phyloP scores from a whole-genome alignment of 768 basidiomycete genomes.

The Lactarius trivialis region DNA sequence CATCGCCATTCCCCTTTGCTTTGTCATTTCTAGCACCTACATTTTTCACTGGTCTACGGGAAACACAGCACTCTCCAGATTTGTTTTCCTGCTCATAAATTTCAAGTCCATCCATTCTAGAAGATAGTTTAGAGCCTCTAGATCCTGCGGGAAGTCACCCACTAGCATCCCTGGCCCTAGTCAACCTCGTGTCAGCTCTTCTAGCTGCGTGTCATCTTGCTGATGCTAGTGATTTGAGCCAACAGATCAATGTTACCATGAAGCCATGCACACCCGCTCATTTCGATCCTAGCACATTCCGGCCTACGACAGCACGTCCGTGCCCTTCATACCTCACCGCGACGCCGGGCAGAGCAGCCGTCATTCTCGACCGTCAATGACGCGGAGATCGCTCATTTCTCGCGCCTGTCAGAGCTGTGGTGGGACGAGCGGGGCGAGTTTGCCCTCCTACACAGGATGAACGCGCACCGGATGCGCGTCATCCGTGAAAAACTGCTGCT shows the following conservation, averaged over 20 bases:
- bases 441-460: slow-evolving; percentile 86
- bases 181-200: too few species aligned
- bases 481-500: slow-evolving; percentile 69
- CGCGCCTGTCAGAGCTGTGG: slow-evolving; percentile 84
- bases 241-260: not conserved
- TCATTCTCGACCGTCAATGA: slow-evolving; percentile 52
- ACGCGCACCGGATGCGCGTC: slow-evolving; percentile 80
- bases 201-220: too few species aligned
- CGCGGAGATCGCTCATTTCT: slow-evolving; percentile 84
- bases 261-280: not conserved
- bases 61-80: too few species aligned
- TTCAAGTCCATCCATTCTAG: too few species aligned
- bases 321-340: not conserved
- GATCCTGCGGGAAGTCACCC: too few species aligned
- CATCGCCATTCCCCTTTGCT: too few species aligned
- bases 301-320: not conserved
- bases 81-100: too few species aligned
- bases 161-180: too few species aligned
- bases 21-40: too few species aligned
- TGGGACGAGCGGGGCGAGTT: slow-evolving; percentile 96
- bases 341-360: not conserved
- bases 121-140: too few species aligned
- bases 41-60: too few species aligned
- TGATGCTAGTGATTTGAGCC: too few species aligned
- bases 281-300: not conserved